These are phyloP conservation scores for Suillus clintonianus DNA, from an alignment of 768 basidiomycete species.

Conservation along the genomic window DNA sequence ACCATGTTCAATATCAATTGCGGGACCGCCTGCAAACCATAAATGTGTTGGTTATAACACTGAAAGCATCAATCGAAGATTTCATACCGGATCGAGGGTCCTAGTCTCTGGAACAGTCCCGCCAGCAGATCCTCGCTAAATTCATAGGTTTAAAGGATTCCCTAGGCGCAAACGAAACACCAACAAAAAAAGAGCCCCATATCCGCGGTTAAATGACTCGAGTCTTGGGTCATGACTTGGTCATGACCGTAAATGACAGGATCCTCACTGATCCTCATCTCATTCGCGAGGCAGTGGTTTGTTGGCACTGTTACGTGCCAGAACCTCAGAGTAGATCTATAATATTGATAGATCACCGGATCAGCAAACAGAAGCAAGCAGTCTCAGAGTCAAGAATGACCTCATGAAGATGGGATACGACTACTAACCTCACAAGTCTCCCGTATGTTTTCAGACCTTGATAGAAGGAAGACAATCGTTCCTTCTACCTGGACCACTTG, in stretches of 20 bases:
- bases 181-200: slow-evolving; percentile 2
- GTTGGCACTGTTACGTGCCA: background rate
- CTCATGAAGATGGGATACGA: background rate
- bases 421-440: too few species aligned
- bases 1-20: slow-evolving; percentile 20
- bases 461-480: background rate
- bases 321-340: background rate
- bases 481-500: background rate
- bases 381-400: background rate
- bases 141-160: slow-evolving; percentile 82
- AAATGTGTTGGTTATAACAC: slow-evolving; percentile 11
- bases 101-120: slow-evolving; percentile 73
- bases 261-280: background rate
- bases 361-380: background rate
- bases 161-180: slow-evolving; percentile 85
- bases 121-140: slow-evolving; percentile 84
- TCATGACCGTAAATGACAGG: background rate
- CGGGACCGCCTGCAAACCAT: slow-evolving; percentile 58
- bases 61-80: slow-evolving; percentile 10
- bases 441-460: too few species aligned
- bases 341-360: background rate
- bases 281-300: background rate
- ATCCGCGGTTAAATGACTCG: background rate
- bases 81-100: slow-evolving; percentile 75
- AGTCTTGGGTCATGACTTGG: background rate